These are phyloP conservation scores for Hibiscus syriacus DNA, from an alignment of 345 rosid genomes.

Conservation along the genomic window DNA sequence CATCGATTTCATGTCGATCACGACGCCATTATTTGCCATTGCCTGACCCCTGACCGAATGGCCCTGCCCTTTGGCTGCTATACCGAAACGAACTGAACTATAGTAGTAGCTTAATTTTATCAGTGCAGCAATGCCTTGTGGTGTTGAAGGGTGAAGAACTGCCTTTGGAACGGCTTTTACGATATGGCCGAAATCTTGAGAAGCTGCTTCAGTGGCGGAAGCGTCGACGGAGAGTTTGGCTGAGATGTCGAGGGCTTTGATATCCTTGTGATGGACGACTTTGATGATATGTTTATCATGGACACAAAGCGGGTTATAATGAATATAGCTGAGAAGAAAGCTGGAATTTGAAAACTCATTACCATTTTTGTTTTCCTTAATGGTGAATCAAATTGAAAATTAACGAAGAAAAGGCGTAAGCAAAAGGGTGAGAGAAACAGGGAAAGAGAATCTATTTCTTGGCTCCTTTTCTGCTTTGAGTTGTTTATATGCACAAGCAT, in stretches of 20 bases:
- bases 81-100: constrained; percentile 25
- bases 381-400: background rate
- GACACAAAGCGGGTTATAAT: constrained; percentile 7
- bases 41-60: constrained; percentile 81
- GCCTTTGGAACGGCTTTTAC: constrained; percentile 43
- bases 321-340: constrained; percentile 21
- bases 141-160: constrained; percentile 57
- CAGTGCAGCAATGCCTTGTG: constrained; percentile 39
- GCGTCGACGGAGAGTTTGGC: constrained; percentile 35
- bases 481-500: no score
- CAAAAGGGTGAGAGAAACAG: background rate
- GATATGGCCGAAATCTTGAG: constrained; percentile 63
- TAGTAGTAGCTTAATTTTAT: constrained; percentile 37
- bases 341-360: constrained; percentile 15
- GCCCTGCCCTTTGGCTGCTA: constrained; percentile 80
- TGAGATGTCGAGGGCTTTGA: constrained; percentile 8
- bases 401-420: background rate
- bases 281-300: background rate
- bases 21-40: constrained; percentile 54
- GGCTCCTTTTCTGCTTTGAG: background rate
- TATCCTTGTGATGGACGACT: constrained; percentile 1
- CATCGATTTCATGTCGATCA: constrained; percentile 60
- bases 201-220: constrained; percentile 31
- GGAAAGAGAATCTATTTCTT: background rate
- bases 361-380: constrained; percentile 18